These are phyloP conservation scores for Neurospora sp. DNA, from an alignment of 2,329 filamentous ascomycete genomes.

Conservation along the genomic window DNA sequence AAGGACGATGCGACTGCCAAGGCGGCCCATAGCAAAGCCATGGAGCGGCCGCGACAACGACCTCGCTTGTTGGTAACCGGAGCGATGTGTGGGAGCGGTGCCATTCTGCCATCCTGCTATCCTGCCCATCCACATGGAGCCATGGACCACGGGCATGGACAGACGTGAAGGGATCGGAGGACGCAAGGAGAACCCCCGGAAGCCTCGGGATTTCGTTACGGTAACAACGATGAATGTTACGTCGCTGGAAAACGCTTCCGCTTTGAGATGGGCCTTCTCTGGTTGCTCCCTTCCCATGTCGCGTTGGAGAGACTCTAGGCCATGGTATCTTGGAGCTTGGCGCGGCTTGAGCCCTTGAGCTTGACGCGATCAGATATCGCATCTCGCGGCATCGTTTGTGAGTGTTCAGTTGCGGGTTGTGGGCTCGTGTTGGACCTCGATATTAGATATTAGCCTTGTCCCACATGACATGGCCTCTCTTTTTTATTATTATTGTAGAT, in stretches of 20 bases:
- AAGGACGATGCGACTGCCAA: not conserved
- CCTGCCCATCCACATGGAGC: not conserved
- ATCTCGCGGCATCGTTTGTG: not conserved
- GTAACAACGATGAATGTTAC: not conserved
- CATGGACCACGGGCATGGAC: not conserved
- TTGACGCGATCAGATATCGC: not conserved
- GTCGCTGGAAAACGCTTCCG: not conserved
- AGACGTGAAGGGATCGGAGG: not conserved
- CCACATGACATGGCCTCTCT: not conserved
- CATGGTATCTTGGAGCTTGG: not conserved
- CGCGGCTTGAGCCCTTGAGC: not conserved
- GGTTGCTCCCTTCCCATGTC: not conserved
- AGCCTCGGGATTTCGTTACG: not conserved
- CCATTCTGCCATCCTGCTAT: not conserved
- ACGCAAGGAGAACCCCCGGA: not conserved
- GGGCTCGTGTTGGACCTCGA: not conserved
- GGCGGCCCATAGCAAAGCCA: not conserved
- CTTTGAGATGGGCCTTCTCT: not conserved
- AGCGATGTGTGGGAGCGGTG: not conserved
- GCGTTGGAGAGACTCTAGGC: not conserved
- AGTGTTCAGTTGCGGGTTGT: not conserved
- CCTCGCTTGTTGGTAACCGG: not conserved
- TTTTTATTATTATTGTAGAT: not conserved
- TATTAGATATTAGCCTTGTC: not conserved
- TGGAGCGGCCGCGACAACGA: not conserved